Evolutionary conservation across 2,329 filamentous ascomycete genomes (phyloP), one percentile per base, ranked within the genome.

Genomic region (Pleoardoris graminearum): DNA sequence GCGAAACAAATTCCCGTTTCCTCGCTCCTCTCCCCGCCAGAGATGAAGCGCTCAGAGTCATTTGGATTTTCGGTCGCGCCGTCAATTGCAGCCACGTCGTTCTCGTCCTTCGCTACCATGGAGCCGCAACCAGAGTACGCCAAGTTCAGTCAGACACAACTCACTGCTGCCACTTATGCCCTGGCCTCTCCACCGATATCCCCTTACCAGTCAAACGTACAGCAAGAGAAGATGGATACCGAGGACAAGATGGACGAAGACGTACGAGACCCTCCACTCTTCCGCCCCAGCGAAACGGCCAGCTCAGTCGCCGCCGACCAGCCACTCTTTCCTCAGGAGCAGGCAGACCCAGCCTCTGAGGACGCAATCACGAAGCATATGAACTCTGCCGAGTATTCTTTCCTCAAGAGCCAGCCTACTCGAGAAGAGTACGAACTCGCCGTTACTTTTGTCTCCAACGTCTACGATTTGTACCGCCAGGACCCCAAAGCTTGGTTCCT

Each of bases 401-500:
- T 51, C 17, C 64, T 67, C 30, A 50, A 60, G 23, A 61, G 58
- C 61, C 69, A 69, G 53, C 71, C 71, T 4, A 60, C 62, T n/a
- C 67, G 66, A 48, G 69, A 68, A 22, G 71, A 75, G 44, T 75
- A 75, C 59, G 62, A 70, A 57, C 57, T 75, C 32, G 61, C 65
- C 30, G 63, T 70, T 45, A 58, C 61, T 44, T 65, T 73, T 56
- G 58, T 63, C 43, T 70, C 68, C 45, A 63, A 71, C 60, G 70
- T 74, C 32, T 67, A 61, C 55, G 54, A 62, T 29, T 51, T 50
- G 11, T 68, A 65, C 47, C 58, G 60, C 59, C 63, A 67, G 57
- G 74, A 85, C 59, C 82, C 74, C 1, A 71, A 64, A 21, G 69
- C 48, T 25, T 73, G 70, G 70, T 65, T 62, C 37, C 52, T 52